phyloP scores from a whole-genome alignment of 768 basidiomycete genomes.

The Albatrellus ellisii region DNA sequence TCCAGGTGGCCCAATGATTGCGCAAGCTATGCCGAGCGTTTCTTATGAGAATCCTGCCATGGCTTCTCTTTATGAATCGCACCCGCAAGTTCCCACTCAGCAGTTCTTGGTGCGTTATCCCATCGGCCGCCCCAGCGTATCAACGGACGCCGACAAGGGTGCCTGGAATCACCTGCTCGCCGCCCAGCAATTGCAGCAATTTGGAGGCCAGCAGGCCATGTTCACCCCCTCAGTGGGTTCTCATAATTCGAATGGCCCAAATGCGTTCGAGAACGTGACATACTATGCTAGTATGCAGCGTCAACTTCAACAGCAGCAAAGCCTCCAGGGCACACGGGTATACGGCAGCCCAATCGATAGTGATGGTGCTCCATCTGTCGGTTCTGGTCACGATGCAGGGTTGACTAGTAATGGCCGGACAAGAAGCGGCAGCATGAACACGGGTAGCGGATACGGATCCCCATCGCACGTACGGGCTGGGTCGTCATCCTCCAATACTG shows the following conservation, averaged over 20 bases:
- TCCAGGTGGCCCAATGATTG: conserved; percentile 32
- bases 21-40: conserved; percentile 27
- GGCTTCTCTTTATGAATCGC: conserved; percentile 29
- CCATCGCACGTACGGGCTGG: conserved; percentile 16
- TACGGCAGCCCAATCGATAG: conserved; percentile 23
- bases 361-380: conserved; percentile 26
- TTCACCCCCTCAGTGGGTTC: conserved; percentile 10
- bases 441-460: conserved; percentile 21
- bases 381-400: conserved; percentile 20
- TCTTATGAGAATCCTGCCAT: conserved; percentile 43
- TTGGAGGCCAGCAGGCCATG: conserved; percentile 4
- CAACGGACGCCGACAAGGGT: conserved; percentile 17
- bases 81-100: conserved; percentile 17
- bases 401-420: conserved; percentile 15
- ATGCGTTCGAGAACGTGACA: conserved; percentile 11
- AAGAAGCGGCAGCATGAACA: conserved; percentile 25
- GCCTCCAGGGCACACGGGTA: conserved; percentile 15
- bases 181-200: conserved; percentile 12
- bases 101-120: conserved; percentile 18
- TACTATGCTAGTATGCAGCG: conserved; percentile 18
- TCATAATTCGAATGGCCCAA: conserved; percentile 8
- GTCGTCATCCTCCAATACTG: conserved; percentile 16
- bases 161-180: conserved; percentile 17
- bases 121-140: conserved; percentile 11
- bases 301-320: conserved; percentile 19